These are phyloP conservation scores for Arthrobotrys pseudoclavata DNA, from an alignment of 2,329 filamentous ascomycete genomes.

Conservation along the genomic window DNA sequence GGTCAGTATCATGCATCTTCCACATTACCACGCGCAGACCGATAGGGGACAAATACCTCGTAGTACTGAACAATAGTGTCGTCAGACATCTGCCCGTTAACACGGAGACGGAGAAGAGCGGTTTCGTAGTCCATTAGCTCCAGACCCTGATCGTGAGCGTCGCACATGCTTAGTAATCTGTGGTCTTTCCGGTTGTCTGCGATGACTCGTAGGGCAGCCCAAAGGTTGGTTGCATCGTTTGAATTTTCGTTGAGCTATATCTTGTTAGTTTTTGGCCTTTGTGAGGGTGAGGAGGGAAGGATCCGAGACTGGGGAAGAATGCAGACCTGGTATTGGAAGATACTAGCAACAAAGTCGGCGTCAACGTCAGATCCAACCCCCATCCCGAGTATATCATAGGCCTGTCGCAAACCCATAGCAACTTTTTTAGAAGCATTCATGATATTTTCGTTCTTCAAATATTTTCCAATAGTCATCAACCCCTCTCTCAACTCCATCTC, in stretches of 20 bases:
- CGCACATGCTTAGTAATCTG: slow-evolving; percentile 32
- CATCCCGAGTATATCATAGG: slow-evolving; percentile 29
- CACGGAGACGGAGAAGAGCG: slow-evolving; percentile 29
- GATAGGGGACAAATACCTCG: slow-evolving; percentile 26
- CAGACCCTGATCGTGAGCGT: slow-evolving; percentile 32
- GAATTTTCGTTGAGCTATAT: slow-evolving; percentile 43
- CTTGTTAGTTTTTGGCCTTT: neutral
- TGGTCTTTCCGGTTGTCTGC: slow-evolving; percentile 48
- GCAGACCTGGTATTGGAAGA: slow-evolving; percentile 46
- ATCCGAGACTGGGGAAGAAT: too few species aligned
- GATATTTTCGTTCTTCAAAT: slow-evolving; percentile 73
- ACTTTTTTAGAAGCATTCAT: slow-evolving; percentile 72
- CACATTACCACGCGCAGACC: neutral
- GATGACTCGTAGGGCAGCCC: slow-evolving; percentile 46
- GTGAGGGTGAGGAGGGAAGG: neutral
- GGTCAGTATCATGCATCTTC: neutral
- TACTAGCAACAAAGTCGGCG: slow-evolving; percentile 38
- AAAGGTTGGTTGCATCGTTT: slow-evolving; percentile 35
- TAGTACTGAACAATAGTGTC: slow-evolving; percentile 50
- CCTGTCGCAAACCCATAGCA: slow-evolving; percentile 63
- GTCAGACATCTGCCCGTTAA: slow-evolving; percentile 42
- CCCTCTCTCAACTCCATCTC: slow-evolving; percentile 72
- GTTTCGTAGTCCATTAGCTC: slow-evolving; percentile 53
- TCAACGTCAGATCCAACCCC: slow-evolving; percentile 23
- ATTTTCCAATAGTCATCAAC: slow-evolving; percentile 73